A percentile compares a stretch with the other conserved stretches of the same genome.
Conservation (phyloP, 2,329 filamentous ascomycete species). For the Exophiala phaeomuriformis region DNA sequence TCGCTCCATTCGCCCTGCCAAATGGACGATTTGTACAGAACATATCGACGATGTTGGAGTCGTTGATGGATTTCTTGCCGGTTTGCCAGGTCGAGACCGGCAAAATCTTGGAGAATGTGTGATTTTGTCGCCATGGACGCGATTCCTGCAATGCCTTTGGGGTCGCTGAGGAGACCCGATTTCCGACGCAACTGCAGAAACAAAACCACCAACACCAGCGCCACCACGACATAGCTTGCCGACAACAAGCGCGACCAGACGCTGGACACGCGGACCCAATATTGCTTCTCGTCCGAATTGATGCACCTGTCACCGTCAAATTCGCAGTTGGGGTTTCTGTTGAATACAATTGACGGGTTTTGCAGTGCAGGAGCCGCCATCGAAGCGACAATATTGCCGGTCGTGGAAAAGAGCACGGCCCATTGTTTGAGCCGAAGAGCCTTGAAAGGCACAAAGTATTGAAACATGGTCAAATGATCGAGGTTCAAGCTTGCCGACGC, state of each 20-base stretch:
- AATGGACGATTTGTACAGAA: constrained; percentile 45
- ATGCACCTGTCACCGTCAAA: constrained; percentile 23
- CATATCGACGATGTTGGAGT: constrained; percentile 41
- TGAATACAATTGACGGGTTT: constrained; percentile 39
- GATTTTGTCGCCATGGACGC: constrained; percentile 46
- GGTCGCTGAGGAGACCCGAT: constrained; percentile 43
- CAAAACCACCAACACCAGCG: constrained; percentile 37
- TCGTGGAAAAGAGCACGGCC: constrained; percentile 42
- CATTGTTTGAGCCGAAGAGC: constrained; percentile 42
- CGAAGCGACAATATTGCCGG: constrained; percentile 41
- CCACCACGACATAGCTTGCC: constrained; percentile 36
- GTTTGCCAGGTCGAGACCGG: constrained; percentile 40
- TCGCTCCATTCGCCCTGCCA: constrained; percentile 46
- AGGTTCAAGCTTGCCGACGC: constrained; percentile 40
- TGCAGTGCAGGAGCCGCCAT: constrained; percentile 42
- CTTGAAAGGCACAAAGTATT: constrained; percentile 42
- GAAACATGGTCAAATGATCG: constrained; percentile 44
- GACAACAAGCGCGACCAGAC: constrained; percentile 42
- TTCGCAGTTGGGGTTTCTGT: constrained; percentile 31
- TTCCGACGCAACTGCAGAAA: constrained; percentile 42
- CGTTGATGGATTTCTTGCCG: constrained; percentile 41
- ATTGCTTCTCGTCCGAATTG: constrained; percentile 17
- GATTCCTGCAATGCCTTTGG: constrained; percentile 45
- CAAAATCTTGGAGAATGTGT: constrained; percentile 45
- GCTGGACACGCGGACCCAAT: constrained; percentile 39